Conservation (phyloP, 2,329 filamentous ascomycete genomes). For the Ceratocystis eucalypticola region DNA sequence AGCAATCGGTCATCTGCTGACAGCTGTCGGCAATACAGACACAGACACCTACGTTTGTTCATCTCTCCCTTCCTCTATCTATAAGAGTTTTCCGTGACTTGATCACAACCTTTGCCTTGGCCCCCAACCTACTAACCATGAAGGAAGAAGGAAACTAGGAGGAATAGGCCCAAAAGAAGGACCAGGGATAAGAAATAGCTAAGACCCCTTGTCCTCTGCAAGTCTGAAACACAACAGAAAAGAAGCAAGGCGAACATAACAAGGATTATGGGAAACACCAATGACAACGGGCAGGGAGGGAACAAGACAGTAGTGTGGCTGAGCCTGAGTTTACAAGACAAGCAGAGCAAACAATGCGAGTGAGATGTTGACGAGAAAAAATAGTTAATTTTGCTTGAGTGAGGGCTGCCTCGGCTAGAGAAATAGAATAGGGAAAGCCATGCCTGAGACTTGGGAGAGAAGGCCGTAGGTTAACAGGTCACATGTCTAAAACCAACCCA, state of each 20-base stretch:
- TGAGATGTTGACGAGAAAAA: neutral
- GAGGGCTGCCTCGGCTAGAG: neutral
- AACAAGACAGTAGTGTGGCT: conserved; percentile 5
- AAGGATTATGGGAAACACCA: neutral
- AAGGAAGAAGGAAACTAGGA: neutral
- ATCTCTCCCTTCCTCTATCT: neutral
- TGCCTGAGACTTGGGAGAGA: neutral
- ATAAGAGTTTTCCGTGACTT: too few species aligned
- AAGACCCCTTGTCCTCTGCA: neutral
- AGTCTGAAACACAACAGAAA: conserved; percentile 5
- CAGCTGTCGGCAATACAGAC: neutral
- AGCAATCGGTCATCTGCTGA: neutral
- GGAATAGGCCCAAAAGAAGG: neutral
- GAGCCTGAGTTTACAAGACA: neutral
- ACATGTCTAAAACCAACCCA: neutral
- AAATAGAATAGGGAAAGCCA: neutral
- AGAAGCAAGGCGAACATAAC: neutral
- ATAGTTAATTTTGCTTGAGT: neutral
- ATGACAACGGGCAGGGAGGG: neutral
- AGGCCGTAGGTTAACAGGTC: neutral
- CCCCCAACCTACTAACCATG: neutral
- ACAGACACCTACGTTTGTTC: neutral
- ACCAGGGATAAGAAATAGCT: neutral
- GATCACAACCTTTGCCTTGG: too few species aligned
- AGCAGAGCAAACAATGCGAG: neutral